Conservation (phyloP, 1,139 yeast species). For the Suhomyces wounanorum region DNA sequence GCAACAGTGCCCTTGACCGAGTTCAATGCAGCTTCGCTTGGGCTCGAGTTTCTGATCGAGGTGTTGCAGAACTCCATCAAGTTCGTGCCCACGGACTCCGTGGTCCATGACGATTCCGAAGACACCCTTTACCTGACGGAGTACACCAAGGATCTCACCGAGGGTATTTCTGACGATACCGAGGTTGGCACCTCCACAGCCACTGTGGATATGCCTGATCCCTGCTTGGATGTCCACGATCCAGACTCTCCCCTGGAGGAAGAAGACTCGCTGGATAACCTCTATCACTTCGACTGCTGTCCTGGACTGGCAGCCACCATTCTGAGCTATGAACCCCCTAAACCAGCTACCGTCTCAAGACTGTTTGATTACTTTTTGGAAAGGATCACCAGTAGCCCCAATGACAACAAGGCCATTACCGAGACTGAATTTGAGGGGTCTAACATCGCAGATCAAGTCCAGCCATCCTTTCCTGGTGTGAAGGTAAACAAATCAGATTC, state of each 20-base stretch:
- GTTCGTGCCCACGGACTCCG: conserved; percentile 14
- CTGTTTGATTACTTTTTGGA: conserved; percentile 8
- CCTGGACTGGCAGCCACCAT: conserved; percentile 14
- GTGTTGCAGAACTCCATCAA: conserved; percentile 13
- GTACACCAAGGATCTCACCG: conserved; percentile 8
- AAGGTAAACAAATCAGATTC: background rate
- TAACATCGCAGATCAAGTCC: background rate
- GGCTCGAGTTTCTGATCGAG: conserved; percentile 25
- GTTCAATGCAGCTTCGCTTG: conserved; percentile 29
- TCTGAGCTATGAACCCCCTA: conserved; percentile 6
- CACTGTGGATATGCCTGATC: background rate
- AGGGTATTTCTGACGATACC: conserved; percentile 12
- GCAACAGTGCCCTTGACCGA: conserved; percentile 23
- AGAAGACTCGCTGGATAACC: conserved; percentile 12
- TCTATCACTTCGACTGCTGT: conserved; percentile 12
- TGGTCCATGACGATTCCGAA: background rate
- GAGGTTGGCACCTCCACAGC: background rate
- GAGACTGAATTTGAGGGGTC: background rate
- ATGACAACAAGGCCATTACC: background rate
- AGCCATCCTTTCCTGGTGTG: background rate
- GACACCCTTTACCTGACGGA: conserved; percentile 3
- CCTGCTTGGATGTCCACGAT: conserved; percentile 1
- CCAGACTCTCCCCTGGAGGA: conserved; percentile 3
- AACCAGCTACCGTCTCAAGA: background rate
- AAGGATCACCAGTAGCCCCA: background rate